These are phyloP conservation scores for Gracilaria gracilis DNA, from an alignment of 23 red algal species.

Conservation along the genomic window DNA sequence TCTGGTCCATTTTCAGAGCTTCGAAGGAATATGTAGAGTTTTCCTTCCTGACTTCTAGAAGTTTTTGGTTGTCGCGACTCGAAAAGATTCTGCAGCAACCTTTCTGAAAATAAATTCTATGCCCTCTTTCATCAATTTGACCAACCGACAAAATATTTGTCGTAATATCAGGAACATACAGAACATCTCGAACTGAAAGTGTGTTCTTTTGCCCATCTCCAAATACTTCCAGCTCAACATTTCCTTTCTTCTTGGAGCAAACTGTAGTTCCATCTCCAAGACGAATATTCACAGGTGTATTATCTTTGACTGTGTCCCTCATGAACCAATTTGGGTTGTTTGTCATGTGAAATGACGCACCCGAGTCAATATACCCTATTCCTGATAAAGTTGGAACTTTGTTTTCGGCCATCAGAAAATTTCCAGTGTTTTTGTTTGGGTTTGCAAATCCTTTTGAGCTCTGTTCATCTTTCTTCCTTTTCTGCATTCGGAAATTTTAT, in stretches of 20 bases:
- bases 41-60: slow-evolving; percentile 4
- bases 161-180: background rate
- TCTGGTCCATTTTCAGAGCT: background rate
- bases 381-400: background rate
- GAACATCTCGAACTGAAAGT: background rate
- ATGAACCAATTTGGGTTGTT: background rate
- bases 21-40: background rate
- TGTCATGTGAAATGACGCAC: slow-evolving; percentile 26
- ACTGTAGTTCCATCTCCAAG: slow-evolving; percentile 6
- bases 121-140: background rate
- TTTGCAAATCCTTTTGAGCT: background rate
- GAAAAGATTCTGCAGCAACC: background rate
- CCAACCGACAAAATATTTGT: slow-evolving; percentile 4
- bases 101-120: background rate
- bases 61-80: background rate
- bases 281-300: background rate
- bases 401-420: background rate
- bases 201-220: background rate
- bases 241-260: background rate
- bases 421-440: background rate
- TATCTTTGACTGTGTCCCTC: background rate
- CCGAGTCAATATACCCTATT: slow-evolving; percentile 11
- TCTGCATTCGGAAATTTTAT: slow-evolving; percentile 14
- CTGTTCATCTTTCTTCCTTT: background rate
- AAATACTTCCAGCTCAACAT: background rate